Conservation (phyloP, 352 stramenopile genomes). For the Phytophthora brassicae region DNA sequence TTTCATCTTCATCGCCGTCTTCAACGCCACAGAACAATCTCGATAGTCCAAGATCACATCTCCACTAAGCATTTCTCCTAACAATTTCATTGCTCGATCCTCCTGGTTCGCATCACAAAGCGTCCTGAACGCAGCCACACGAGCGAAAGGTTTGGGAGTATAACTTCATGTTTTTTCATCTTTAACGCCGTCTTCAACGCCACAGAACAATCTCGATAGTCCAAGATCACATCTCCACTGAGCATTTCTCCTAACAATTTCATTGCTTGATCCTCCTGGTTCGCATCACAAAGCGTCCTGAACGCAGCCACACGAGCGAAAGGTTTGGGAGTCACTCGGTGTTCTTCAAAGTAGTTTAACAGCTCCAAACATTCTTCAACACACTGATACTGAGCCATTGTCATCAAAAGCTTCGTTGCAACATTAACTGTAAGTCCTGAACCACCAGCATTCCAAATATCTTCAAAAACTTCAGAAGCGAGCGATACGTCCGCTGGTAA, state of each 20-base stretch:
- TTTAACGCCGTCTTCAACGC: conserved; percentile 11
- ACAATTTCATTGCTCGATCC: conserved; percentile 1
- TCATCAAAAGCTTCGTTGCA: conserved; percentile 12
- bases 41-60: background rate
- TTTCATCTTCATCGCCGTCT: conserved; percentile 7
- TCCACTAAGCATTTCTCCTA: conserved; percentile 11
- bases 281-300: background rate
- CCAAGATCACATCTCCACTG: background rate
- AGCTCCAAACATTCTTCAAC: conserved; percentile 16
- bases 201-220: background rate
- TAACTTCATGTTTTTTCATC: conserved; percentile 4
- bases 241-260: conserved; percentile 14
- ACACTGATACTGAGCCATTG: conserved; percentile 13
- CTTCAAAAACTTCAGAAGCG: conserved; percentile 16
- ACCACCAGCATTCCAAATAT: conserved; percentile 7
- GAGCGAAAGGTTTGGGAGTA: no score
- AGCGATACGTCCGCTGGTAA: conserved; percentile 3
- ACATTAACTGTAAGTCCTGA: conserved; percentile 7
- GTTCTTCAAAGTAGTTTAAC: conserved; percentile 17
- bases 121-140: conserved; percentile 5
- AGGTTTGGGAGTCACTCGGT: conserved; percentile 1
- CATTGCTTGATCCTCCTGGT: background rate
- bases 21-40: conserved; percentile 3
- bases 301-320: conserved; percentile 9
- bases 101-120: conserved; percentile 2